Conservation (phyloP, 2,329 filamentous ascomycete genomes). For the Zasmidium citrigriseum region DNA sequence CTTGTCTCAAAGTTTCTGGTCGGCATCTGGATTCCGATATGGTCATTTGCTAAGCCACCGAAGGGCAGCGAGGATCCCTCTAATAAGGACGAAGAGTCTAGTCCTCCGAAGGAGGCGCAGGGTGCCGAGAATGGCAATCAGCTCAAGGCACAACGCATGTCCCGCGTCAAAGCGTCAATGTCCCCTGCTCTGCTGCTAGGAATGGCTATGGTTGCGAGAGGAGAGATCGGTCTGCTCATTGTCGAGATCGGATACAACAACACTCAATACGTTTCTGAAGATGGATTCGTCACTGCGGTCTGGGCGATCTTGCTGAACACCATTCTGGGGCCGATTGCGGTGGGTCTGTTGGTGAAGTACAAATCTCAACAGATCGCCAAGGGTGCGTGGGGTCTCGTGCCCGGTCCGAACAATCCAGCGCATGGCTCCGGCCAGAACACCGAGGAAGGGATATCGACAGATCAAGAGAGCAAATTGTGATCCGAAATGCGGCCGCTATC, state of each 20-base stretch:
- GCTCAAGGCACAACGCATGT: neutral
- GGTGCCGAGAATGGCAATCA: too few relatives aligned
- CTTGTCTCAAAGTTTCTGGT: slow-evolving; percentile 24
- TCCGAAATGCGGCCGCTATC: too few relatives aligned
- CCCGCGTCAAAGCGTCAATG: slow-evolving; percentile 1
- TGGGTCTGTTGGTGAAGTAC: slow-evolving; percentile 49
- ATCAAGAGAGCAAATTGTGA: too few relatives aligned
- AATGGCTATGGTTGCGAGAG: slow-evolving; percentile 32
- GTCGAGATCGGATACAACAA: slow-evolving; percentile 34
- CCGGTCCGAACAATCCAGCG: neutral
- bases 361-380: slow-evolving; percentile 25
- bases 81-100: neutral
- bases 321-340: slow-evolving; percentile 54
- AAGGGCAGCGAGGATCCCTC: neutral
- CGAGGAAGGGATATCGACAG: too few relatives aligned
- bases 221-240: slow-evolving; percentile 34
- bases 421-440: too few relatives aligned
- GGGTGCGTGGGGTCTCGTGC: slow-evolving; percentile 24
- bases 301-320: slow-evolving; percentile 59
- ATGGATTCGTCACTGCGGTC: slow-evolving; percentile 29
- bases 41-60: slow-evolving; percentile 4
- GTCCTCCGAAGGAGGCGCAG: neutral
- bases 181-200: slow-evolving; percentile 24
- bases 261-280: slow-evolving; percentile 28
- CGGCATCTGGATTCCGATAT: slow-evolving; percentile 19